These are phyloP conservation scores for Actinomortierella ambigua DNA, from an alignment of 371 early-diverging fungal genomes.

Conservation along the genomic window DNA sequence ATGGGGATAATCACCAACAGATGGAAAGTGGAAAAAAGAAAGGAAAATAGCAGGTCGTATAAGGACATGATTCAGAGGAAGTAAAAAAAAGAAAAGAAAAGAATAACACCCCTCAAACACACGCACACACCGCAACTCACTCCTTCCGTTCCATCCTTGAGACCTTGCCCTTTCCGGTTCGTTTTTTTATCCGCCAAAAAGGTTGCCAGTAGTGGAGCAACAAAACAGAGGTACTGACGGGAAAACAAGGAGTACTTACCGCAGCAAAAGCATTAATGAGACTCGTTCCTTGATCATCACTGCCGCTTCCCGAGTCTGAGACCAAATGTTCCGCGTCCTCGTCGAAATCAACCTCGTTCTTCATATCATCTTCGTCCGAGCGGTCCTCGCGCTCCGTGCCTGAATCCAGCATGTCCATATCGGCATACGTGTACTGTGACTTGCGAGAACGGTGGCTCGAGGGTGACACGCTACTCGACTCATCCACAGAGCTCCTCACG, in stretches of 20 bases:
- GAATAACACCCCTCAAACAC: not conserved
- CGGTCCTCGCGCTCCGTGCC: constrained; percentile 10
- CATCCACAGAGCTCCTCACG: no score
- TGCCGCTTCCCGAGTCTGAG: no score
- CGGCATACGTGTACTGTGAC: constrained; percentile 21
- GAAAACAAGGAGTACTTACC: constrained; percentile 15
- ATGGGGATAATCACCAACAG: no score
- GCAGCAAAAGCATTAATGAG: constrained; percentile 11
- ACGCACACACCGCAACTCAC: no score
- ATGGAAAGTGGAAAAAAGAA: not conserved
- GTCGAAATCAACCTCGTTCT: not conserved
- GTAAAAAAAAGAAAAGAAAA: constrained; percentile 1
- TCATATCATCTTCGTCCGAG: constrained; percentile 8
- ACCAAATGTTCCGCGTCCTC: not conserved
- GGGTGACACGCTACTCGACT: no score
- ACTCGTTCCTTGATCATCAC: constrained; percentile 11
- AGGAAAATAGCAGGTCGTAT: not conserved
- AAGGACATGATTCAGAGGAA: constrained; percentile 1
- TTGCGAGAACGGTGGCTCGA: no score
- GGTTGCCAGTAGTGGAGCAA: constrained; percentile 4
- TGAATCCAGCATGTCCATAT: constrained; percentile 17
- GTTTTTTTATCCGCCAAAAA: no score
- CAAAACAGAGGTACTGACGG: not conserved
- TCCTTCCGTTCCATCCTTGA: no score
- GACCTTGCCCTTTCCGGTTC: no score